Evolutionary conservation across 306 rosid genomes (phyloP).

Genomic region (Vigna unguiculata): DNA sequence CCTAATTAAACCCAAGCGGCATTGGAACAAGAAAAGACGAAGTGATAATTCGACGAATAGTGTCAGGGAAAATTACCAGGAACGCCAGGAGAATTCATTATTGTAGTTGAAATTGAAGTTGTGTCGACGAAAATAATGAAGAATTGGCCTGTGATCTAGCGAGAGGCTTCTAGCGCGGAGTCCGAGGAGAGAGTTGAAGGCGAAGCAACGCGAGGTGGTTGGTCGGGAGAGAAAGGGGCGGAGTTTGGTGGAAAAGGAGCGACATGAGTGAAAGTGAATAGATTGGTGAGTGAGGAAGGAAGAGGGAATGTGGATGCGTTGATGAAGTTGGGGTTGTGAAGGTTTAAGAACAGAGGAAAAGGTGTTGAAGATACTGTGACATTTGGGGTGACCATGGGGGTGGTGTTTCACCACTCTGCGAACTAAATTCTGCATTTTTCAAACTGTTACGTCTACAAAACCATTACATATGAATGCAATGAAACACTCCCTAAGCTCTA

Average conservation of each 20-base stretch:
- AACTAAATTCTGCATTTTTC: constrained; percentile 62
- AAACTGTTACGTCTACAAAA: not conserved
- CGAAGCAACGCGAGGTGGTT: constrained; percentile 37
- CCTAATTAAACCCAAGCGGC: constrained; percentile 18
- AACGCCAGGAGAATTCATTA: constrained; percentile 35
- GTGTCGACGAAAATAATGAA: constrained; percentile 51
- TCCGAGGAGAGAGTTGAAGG: constrained; percentile 48
- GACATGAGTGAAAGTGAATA: constrained; percentile 48
- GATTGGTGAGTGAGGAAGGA: constrained; percentile 30
- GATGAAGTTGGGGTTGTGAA: constrained; percentile 8
- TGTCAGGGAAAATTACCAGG: constrained; percentile 58
- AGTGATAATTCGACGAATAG: not conserved
- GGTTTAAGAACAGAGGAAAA: constrained; percentile 50
- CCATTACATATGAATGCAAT: no score
- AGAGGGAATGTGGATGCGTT: constrained; percentile 37
- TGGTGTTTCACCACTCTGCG: constrained; percentile 47
- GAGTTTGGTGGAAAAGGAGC: constrained; percentile 47
- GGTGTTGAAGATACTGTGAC: constrained; percentile 39
- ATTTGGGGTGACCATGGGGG: constrained; percentile 6
- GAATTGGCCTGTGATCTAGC: constrained; percentile 40
- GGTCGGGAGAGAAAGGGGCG: constrained; percentile 56
- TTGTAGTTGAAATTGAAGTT: constrained; percentile 44
- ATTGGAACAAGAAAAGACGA: constrained; percentile 4
- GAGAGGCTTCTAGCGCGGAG: constrained; percentile 41
- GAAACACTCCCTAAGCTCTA: no score